Percentiles rank a stretch among this genome's conserved stretches.
Conservation (phyloP, 805 yeast genomes). For the Yarrowia sp. region DNA sequence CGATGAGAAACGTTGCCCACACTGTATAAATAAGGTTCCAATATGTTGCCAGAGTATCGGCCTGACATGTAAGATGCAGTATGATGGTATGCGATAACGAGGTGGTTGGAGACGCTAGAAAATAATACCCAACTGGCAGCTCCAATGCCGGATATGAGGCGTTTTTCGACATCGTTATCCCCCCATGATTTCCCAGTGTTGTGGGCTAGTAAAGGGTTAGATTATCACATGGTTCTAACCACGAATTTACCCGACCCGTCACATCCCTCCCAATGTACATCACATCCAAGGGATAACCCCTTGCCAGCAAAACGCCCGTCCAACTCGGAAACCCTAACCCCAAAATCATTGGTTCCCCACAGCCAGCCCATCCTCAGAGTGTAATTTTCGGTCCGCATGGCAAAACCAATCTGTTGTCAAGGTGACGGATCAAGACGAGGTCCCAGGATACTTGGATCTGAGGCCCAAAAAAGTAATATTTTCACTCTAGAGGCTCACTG, state of each 20-base stretch:
- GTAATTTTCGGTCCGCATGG: slow-evolving; percentile 37
- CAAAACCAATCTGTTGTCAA: slow-evolving; percentile 38
- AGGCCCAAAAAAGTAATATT: not conserved
- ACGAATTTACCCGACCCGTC: slow-evolving; percentile 21
- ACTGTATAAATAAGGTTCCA: not conserved
- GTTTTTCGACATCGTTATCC: not conserved
- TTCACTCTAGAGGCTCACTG: not conserved
- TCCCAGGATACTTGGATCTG: not conserved
- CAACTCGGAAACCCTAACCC: slow-evolving; percentile 31
- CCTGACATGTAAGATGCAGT: slow-evolving; percentile 16
- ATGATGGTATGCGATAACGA: slow-evolving; percentile 25
- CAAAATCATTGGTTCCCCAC: slow-evolving; percentile 37
- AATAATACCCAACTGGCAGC: not conserved
- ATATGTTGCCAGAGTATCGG: slow-evolving; percentile 37
- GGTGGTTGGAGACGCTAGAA: not conserved
- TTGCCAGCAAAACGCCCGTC: slow-evolving; percentile 28
- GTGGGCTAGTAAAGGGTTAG: not conserved
- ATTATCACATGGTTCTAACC: slow-evolving; percentile 10
- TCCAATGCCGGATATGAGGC: not conserved
- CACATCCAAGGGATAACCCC: slow-evolving; percentile 35
- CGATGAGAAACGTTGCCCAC: not conserved
- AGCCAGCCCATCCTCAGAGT: slow-evolving; percentile 37
- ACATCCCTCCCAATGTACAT: slow-evolving; percentile 34
- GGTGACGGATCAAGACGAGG: slow-evolving; percentile 22
- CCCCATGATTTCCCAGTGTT: not conserved